Evolutionary conservation across 1,284 basidiomycete species (phyloP).

Genomic region (Sanghuangporus baumii): DNA sequence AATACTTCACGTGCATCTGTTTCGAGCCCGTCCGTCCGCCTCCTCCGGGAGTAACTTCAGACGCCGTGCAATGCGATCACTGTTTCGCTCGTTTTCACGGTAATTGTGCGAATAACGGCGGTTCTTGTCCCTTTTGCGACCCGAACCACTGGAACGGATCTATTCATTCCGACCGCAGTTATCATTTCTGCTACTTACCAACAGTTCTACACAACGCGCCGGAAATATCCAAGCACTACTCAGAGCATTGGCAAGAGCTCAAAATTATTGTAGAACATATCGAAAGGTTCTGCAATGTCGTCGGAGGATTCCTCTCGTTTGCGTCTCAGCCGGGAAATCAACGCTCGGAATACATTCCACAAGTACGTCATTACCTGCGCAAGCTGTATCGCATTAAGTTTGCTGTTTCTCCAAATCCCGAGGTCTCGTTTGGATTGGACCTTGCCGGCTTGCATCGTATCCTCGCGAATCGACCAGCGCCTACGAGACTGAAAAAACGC

Average conservation of each 20-base stretch:
- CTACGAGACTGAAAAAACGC: constrained; percentile 50
- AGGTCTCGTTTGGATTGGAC: constrained; percentile 74
- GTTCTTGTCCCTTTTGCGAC: constrained; percentile 83
- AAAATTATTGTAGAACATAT: constrained; percentile 71
- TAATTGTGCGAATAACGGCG: constrained; percentile 75
- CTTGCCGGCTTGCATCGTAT: constrained; percentile 74
- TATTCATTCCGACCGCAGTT: constrained; percentile 71
- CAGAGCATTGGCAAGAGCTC: constrained; percentile 68
- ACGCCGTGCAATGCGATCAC: constrained; percentile 83
- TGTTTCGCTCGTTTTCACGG: constrained; percentile 81
- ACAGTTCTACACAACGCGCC: constrained; percentile 62
- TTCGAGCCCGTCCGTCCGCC: constrained; percentile 67
- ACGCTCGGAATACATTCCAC: constrained; percentile 63
- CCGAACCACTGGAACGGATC: constrained; percentile 84
- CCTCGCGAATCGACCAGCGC: constrained; percentile 58
- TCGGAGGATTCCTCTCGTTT: constrained; percentile 73
- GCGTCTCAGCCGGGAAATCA: constrained; percentile 63
- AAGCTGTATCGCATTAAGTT: constrained; percentile 82
- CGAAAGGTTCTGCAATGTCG: constrained; percentile 62
- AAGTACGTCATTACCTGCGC: constrained; percentile 81
- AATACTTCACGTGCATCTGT: constrained; percentile 81
- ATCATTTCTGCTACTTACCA: constrained; percentile 75
- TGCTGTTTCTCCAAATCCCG: constrained; percentile 68
- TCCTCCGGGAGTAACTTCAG: constrained; percentile 61
- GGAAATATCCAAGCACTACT: constrained; percentile 68